These are phyloP conservation scores for Zygotorulaspora chibaensis DNA, from an alignment of 805 yeast species.

Conservation along the genomic window DNA sequence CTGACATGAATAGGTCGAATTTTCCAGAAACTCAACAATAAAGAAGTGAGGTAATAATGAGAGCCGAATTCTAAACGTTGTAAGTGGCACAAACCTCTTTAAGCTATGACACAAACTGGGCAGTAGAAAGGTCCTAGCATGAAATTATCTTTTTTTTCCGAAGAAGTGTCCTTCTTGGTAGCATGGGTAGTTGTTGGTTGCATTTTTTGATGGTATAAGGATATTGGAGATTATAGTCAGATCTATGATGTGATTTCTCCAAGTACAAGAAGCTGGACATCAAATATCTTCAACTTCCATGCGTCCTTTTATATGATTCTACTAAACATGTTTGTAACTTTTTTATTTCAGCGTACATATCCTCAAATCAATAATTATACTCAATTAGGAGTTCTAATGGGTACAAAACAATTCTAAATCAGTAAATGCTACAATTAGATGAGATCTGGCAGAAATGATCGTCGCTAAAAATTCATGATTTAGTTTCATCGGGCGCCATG, in stretches of 20 bases:
- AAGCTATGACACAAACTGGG: constrained; percentile 27
- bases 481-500: constrained; percentile 7
- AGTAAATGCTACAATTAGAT: background rate
- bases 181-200: constrained; percentile 29
- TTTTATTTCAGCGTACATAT: background rate
- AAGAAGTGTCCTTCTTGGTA: constrained; percentile 23
- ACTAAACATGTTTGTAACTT: no score
- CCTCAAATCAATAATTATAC: background rate
- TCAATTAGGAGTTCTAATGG: background rate
- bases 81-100: background rate
- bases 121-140: constrained; percentile 23
- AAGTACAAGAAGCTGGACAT: background rate
- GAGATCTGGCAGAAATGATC: background rate
- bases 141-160: constrained; percentile 28
- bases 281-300: background rate
- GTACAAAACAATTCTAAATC: background rate
- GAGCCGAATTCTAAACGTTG: background rate
- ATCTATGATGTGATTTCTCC: background rate
- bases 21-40: background rate
- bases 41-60: background rate
- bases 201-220: constrained; percentile 12
- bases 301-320: background rate
- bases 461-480: background rate
- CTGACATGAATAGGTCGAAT: background rate
- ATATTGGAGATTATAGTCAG: background rate